Percentiles rank a stretch among this genome's conserved stretches.
Conservation (phyloP, 768 basidiomycete genomes). For the Neoboletus magnificus region DNA sequence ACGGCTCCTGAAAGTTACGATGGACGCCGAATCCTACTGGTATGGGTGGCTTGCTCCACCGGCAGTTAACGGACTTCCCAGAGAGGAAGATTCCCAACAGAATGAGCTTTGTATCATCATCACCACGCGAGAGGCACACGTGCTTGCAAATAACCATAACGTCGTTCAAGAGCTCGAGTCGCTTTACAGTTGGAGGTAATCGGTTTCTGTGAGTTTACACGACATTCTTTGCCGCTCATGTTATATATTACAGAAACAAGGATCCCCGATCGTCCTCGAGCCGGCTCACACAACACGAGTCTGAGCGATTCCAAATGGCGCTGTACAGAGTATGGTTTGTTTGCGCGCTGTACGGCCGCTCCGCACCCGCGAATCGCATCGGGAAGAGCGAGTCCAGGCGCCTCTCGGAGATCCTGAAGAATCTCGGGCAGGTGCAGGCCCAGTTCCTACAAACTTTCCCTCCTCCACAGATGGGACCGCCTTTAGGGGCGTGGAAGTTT, state of each 20-base stretch:
- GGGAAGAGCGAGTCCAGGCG: conserved; percentile 11
- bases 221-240: conserved; percentile 4
- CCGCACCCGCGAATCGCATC: conserved; percentile 9
- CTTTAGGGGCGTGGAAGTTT: conserved; percentile 10
- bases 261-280: conserved; percentile 33
- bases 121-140: conserved; percentile 11
- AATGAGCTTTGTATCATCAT: background rate
- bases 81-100: conserved; percentile 6
- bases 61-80: conserved; percentile 7
- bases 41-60: conserved; percentile 14
- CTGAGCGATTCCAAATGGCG: conserved; percentile 29
- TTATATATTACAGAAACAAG: conserved; percentile 31
- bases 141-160: conserved; percentile 17
- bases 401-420: background rate
- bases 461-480: background rate
- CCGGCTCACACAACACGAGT: conserved; percentile 31
- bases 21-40: conserved; percentile 13
- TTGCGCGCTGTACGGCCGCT: conserved; percentile 13
- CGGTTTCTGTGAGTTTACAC: background rate
- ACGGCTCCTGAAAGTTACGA: conserved; percentile 17
- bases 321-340: conserved; percentile 29
- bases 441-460: conserved; percentile 8
- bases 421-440: background rate
- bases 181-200: conserved; percentile 23
- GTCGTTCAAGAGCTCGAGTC: conserved; percentile 14